These are phyloP conservation scores for Corchorus olitorius DNA, from an alignment of 345 rosid genomes.

Conservation along the genomic window DNA sequence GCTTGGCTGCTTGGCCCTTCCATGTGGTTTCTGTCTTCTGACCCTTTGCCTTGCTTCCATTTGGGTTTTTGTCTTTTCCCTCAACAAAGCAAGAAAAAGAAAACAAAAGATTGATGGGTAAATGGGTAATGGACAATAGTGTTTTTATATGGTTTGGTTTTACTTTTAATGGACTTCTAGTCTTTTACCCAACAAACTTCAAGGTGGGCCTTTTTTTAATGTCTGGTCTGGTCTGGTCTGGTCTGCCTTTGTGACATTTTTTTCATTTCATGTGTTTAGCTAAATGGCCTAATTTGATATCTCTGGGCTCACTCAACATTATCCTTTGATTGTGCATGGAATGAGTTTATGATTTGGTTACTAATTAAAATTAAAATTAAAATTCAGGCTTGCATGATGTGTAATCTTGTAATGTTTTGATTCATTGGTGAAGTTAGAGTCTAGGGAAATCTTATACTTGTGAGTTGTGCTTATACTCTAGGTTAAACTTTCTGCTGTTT, in stretches of 20 bases:
- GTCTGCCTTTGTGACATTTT: neutral
- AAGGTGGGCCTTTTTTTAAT: neutral
- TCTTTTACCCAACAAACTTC: neutral
- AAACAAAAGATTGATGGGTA: neutral
- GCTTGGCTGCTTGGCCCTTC: too few species aligned
- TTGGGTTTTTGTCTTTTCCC: neutral
- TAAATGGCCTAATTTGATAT: neutral
- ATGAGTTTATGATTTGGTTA: neutral
- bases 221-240: neutral
- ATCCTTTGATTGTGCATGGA: neutral
- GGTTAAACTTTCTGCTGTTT: neutral
- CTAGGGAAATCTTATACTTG: neutral
- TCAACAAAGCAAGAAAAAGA: neutral
- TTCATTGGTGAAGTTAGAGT: neutral
- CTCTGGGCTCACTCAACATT: neutral
- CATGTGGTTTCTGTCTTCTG: slow-evolving; percentile 8
- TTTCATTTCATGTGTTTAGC: neutral
- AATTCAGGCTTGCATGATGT: neutral
- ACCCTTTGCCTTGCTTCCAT: neutral
- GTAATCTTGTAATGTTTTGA: neutral
- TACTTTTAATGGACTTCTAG: neutral
- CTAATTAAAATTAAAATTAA: neutral
- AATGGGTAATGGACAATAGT: neutral
- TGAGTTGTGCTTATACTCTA: too few species aligned
- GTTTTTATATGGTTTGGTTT: neutral